These are phyloP conservation scores for Cladobotryum mycophilum DNA, from an alignment of 2,329 filamentous ascomycete genomes.

Conservation along the genomic window DNA sequence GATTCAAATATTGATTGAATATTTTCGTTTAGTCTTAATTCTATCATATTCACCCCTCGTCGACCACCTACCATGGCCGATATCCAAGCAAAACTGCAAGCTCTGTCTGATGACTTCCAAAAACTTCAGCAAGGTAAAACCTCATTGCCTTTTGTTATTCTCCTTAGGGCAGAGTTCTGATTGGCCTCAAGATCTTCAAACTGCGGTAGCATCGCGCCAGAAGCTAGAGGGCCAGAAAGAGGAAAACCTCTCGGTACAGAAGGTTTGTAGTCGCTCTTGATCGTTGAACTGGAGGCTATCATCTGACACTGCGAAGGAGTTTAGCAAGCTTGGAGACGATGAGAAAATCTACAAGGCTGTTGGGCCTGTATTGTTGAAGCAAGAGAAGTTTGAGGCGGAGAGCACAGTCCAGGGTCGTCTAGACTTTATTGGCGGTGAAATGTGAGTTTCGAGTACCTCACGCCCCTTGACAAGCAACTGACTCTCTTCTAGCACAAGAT, in stretches of 20 bases:
- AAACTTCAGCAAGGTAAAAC: conserved; percentile 71
- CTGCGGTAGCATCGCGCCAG: conserved; percentile 70
- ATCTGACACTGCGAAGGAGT: conserved; percentile 55
- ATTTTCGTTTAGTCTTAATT: neutral
- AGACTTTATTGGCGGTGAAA: conserved; percentile 89
- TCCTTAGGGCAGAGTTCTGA: neutral
- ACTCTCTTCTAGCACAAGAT: conserved; percentile 25
- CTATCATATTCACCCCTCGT: neutral
- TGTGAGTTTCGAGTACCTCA: conserved; percentile 50
- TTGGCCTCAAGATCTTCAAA: conserved; percentile 63
- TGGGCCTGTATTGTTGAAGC: conserved; percentile 87
- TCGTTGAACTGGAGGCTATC: neutral
- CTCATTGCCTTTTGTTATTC: neutral
- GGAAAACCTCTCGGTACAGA: conserved; percentile 83
- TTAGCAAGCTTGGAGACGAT: conserved; percentile 67
- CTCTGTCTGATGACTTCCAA: conserved; percentile 80
- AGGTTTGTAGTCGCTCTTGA: conserved; percentile 41
- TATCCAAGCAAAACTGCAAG: conserved; percentile 70
- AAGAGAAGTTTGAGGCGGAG: conserved; percentile 84
- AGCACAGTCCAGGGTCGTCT: conserved; percentile 85
- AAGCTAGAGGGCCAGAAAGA: conserved; percentile 91
- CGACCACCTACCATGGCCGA: conserved; percentile 52
- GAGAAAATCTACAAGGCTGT: conserved; percentile 95
- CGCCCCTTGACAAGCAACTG: conserved; percentile 2
- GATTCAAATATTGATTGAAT: neutral